phyloP scores from a whole-genome alignment of 2,329 filamentous ascomycete species.

The Fusarium algeriense region DNA sequence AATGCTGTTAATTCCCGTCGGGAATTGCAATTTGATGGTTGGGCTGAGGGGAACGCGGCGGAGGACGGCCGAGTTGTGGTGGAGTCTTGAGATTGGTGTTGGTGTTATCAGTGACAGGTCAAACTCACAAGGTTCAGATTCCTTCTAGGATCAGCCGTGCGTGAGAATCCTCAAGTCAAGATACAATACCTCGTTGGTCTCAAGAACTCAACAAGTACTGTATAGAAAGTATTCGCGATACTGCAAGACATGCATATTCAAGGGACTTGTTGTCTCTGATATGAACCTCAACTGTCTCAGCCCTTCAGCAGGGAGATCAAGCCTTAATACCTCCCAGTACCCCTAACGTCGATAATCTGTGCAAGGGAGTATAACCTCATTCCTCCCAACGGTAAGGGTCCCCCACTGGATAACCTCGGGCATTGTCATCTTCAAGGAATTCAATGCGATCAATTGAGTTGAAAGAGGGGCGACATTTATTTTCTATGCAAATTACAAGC shows the following conservation, averaged over 20 bases:
- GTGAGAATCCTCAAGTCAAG: neutral
- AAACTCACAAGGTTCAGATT: neutral
- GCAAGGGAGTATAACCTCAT: slow-evolving; percentile 4
- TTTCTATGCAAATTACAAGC: slow-evolving; percentile 12
- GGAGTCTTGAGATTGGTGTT: slow-evolving; percentile 11
- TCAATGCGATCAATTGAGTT: neutral
- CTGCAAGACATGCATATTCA: slow-evolving; percentile 4
- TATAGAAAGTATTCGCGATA: neutral
- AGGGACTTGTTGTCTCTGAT: neutral
- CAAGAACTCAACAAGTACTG: neutral
- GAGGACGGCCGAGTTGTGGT: neutral
- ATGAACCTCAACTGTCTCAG: slow-evolving; percentile 8
- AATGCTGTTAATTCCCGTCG: slow-evolving; percentile 16
- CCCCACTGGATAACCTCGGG: neutral
- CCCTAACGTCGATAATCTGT: neutral
- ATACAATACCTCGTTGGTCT: neutral
- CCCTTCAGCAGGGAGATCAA: slow-evolving; percentile 20
- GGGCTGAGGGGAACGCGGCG: neutral
- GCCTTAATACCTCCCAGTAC: slow-evolving; percentile 10
- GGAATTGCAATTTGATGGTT: slow-evolving; percentile 6
- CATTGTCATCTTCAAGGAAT: neutral
- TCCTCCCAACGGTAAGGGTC: neutral
- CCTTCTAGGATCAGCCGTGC: neutral
- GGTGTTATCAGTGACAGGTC: slow-evolving; percentile 8
- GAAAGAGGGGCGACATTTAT: neutral